Base-by-base conservation (phyloP, 148 eudicot species). In the Persicaria tinctoria region DNA sequence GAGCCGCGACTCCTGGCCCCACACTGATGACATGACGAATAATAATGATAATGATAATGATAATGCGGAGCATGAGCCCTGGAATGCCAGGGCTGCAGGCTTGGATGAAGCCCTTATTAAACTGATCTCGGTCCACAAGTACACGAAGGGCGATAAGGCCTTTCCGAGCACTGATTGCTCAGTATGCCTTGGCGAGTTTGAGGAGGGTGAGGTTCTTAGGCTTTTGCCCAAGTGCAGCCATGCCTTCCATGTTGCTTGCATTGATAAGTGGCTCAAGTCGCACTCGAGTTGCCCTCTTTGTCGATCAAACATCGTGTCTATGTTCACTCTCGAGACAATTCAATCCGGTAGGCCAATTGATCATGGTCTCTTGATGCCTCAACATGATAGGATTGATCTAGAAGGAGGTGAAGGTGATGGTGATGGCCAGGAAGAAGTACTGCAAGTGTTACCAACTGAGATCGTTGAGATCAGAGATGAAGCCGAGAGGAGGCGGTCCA, bases 281-380 rank as follows among this genome's bases (percentile, higher is more conserved):
- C 94, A 92, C 80, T 87, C 94, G 6, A 92, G 84, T 81, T 92
- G 97, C 77, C 97, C 95, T 17, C 84, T 92, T 64, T 92, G 97
- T 78, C 91, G 92, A 3, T 90, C 95, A 44, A 90, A 86, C 77
- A 79, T 92, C 1, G 75, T 76, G 54, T 62, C 18, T 12, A 60
- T 13, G 77, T 71, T 57, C 10, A 14, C 73, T 73, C 75, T 20
- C 44, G 1, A 20, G 68, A 23, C n/a, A 48, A 53, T 27, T 69
- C 69, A 50, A 20, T 47, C 55, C 10, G 41, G 73, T 46, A 48
- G 54, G 48, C 55, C 47, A 20, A 44, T 44, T 10, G 6, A 13
- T 69, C 72, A 44, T 13, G 10, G 0, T 69, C 49, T 69, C 6
- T 46, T 66, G 70, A 66, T 66, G 70, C 18, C 41, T 38, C 70